A percentile compares a stretch with the other conserved stretches of the same genome.
These are phyloP conservation scores for Liquidambar formosana DNA, from an alignment of 164 flowering plant species.

Conservation along the genomic window DNA sequence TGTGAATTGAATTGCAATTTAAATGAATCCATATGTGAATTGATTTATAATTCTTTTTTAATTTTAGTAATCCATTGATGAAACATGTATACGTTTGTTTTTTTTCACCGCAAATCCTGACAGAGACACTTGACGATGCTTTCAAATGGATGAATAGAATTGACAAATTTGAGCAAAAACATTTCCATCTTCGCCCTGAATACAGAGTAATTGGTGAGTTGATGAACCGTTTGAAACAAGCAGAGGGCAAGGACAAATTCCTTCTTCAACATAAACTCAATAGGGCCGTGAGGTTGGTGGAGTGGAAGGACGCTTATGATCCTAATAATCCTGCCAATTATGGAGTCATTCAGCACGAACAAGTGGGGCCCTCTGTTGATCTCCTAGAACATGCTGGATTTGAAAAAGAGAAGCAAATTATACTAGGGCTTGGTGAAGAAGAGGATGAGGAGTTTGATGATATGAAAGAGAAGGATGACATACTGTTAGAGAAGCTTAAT, in stretches of 20 bases:
- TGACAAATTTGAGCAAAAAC: slow-evolving; percentile 81
- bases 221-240: slow-evolving; percentile 67
- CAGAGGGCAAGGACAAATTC: slow-evolving; percentile 71
- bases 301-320: slow-evolving; percentile 84
- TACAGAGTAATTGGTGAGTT: slow-evolving; percentile 86
- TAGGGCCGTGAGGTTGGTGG: slow-evolving; percentile 73
- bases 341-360: slow-evolving; percentile 58
- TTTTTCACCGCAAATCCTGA: background rate
- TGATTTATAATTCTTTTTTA: too few species aligned
- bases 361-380: slow-evolving; percentile 38
- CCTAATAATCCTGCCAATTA: slow-evolving; percentile 85
- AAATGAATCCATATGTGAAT: background rate
- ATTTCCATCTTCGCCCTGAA: slow-evolving; percentile 56
- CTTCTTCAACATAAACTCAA: slow-evolving; percentile 78
- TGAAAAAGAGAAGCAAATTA: slow-evolving; percentile 36
- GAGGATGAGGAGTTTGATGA: slow-evolving; percentile 68
- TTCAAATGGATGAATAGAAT: slow-evolving; percentile 60
- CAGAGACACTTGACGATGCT: slow-evolving; percentile 80
- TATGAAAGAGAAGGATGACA: slow-evolving; percentile 69
- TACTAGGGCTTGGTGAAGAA: slow-evolving; percentile 47
- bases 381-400: slow-evolving; percentile 29
- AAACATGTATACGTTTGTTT: background rate
- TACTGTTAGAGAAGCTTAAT: slow-evolving; percentile 64
- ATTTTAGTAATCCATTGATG: too few species aligned
- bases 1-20: background rate